Conservation (phyloP, 2,329 filamentous ascomycete species). For the Aspergillus unguis region DNA sequence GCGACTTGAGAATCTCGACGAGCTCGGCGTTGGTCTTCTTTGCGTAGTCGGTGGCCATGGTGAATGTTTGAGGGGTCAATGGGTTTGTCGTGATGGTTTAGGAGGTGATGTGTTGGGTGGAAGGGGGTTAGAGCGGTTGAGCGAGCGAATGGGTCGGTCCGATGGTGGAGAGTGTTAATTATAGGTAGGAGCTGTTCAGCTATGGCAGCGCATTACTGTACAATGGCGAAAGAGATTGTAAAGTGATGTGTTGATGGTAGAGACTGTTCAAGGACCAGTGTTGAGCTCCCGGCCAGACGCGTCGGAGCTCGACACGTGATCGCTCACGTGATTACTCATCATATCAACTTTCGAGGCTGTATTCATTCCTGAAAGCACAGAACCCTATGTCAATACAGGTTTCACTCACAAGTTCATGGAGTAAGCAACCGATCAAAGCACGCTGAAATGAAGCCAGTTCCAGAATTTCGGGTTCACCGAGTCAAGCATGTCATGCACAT, state of each 20-base stretch:
- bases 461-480: not conserved
- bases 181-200: not conserved
- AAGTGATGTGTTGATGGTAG: not conserved
- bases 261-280: too few relatives aligned
- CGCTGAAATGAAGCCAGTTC: not conserved
- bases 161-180: not conserved
- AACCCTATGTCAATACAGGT: not conserved
- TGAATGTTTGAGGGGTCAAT: slow-evolving; percentile 1
- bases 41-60: slow-evolving; percentile 45
- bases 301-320: too few relatives aligned
- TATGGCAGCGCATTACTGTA: not conserved
- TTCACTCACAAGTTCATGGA: not conserved
- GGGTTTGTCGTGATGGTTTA: not conserved
- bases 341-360: too few relatives aligned
- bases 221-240: not conserved
- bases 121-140: not conserved
- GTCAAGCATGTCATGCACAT: not conserved
- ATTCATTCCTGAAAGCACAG: too few relatives aligned
- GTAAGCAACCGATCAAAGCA: too few relatives aligned
- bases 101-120: not conserved
- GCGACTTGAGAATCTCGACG: slow-evolving; percentile 48
- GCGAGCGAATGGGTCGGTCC: not conserved
- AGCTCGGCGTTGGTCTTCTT: slow-evolving; percentile 51
- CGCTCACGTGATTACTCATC: too few relatives aligned
- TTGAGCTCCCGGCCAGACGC: too few relatives aligned